Evolutionary conservation across 768 basidiomycete species (phyloP).

Genomic region (Calocera viscosa): DNA sequence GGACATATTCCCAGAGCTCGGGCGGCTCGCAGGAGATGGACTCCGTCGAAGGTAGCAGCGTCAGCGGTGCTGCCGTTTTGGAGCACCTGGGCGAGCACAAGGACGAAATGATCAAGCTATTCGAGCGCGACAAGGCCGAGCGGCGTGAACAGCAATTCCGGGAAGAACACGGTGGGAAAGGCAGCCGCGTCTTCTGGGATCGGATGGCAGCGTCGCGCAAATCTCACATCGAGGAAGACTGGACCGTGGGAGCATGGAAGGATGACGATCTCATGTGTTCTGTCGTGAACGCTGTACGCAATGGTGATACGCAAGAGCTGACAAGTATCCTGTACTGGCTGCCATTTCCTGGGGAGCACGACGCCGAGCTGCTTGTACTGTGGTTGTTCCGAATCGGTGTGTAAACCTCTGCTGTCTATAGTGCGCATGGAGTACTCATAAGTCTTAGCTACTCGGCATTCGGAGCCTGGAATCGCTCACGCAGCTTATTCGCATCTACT

Average conservation of each 20-base stretch:
- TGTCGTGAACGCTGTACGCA: neutral
- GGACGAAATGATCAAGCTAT: neutral
- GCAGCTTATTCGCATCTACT: neutral
- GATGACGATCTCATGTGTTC: neutral
- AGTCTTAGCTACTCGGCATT: neutral
- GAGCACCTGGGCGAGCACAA: neutral
- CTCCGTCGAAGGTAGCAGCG: neutral
- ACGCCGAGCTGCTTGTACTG: neutral
- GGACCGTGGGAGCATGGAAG: neutral
- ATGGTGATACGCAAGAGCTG: neutral
- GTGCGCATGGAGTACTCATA: neutral
- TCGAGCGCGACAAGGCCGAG: neutral
- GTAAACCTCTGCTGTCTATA: neutral
- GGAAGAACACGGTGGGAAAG: neutral
- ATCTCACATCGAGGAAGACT: neutral
- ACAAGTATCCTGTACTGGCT: neutral
- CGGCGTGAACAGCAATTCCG: neutral
- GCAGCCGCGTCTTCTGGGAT: neutral
- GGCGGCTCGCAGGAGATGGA: neutral
- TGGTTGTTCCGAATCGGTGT: neutral
- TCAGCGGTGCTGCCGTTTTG: neutral
- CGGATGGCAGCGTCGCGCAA: neutral
- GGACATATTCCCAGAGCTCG: neutral
- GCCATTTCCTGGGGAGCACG: too few species aligned
- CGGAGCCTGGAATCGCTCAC: neutral